Percentiles rank a stretch among this genome's conserved stretches.
Evolutionary conservation across 371 early-diverging fungal genomes (phyloP).

Genomic region (Rhizomucor pusillus): DNA sequence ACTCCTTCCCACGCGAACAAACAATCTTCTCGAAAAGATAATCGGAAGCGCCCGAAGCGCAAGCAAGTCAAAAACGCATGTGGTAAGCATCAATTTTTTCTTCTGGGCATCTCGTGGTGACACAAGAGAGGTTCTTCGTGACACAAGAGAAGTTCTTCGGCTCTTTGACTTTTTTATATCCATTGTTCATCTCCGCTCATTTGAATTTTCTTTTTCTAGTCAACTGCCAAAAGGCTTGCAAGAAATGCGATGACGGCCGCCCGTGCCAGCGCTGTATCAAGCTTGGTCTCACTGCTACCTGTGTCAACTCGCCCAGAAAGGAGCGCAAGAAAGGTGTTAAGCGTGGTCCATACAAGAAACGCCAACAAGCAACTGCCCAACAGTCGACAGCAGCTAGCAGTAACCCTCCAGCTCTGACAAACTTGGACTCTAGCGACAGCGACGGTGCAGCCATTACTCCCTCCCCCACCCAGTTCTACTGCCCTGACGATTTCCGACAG

Average conservation of each 20-base stretch:
- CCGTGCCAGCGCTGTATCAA: slow-evolving; percentile 87
- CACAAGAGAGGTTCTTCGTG: slow-evolving; percentile 1
- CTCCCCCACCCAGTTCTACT: background rate
- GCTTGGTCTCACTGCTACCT: slow-evolving; percentile 69
- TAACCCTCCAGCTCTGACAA: background rate
- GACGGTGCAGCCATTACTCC: no score
- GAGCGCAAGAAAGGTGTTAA: slow-evolving; percentile 83
- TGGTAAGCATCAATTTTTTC: slow-evolving; percentile 41
- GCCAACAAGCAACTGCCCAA: slow-evolving; percentile 13
- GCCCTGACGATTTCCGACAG: background rate
- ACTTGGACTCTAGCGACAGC: background rate
- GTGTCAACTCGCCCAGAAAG: slow-evolving; percentile 81
- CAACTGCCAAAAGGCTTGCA: slow-evolving; percentile 92
- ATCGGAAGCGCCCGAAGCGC: slow-evolving; percentile 34
- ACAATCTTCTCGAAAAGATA: background rate
- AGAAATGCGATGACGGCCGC: slow-evolving; percentile 87
- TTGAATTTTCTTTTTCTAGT: slow-evolving; percentile 38
- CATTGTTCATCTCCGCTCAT: slow-evolving; percentile 11
- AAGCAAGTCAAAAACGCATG: slow-evolving; percentile 86
- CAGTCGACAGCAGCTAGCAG: background rate
- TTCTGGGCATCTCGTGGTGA: slow-evolving; percentile 1
- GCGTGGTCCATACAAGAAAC: slow-evolving; percentile 79
- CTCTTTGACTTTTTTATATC: slow-evolving; percentile 13
- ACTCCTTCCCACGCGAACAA: background rate
- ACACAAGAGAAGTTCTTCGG: slow-evolving; percentile 3